Conservation (phyloP, 768 basidiomycete species). For the Cubamyces sp. region DNA sequence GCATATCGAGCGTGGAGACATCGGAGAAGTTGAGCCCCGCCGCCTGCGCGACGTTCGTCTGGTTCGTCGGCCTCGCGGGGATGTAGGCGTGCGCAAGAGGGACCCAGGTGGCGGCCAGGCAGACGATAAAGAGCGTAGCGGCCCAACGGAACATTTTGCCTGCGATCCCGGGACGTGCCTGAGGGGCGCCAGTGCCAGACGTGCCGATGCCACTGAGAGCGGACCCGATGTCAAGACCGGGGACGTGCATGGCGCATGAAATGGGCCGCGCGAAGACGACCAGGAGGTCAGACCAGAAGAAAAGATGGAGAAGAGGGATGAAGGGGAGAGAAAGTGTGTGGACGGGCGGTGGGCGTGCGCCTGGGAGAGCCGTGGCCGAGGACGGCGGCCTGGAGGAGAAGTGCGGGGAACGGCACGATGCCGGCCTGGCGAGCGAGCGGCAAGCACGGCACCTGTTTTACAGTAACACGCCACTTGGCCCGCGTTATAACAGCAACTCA, state of each 20-base stretch:
- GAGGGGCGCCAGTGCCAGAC: neutral
- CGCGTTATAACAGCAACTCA: too few relatives aligned
- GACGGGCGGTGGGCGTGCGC: neutral
- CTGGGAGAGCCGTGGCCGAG: conserved; percentile 2
- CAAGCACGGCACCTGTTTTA: conserved; percentile 9
- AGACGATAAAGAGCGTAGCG: neutral
- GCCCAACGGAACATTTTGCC: conserved; percentile 2
- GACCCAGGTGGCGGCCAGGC: neutral
- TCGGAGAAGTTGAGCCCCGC: conserved; percentile 57
- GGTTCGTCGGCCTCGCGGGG: conserved; percentile 75
- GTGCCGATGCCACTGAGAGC: neutral
- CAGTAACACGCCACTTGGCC: too few relatives aligned
- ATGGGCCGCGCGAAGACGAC: neutral
- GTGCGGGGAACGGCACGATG: conserved; percentile 19
- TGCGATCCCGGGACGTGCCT: neutral
- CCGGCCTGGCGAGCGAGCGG: conserved; percentile 16
- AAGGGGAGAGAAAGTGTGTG: neutral
- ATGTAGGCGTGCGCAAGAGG: conserved; percentile 53
- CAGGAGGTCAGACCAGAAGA: neutral
- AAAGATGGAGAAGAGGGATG: neutral
- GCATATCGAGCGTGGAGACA: conserved; percentile 57
- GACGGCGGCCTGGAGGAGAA: neutral
- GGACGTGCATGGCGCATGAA: conserved; percentile 2
- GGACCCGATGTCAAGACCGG: conserved; percentile 3
- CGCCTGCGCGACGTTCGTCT: conserved; percentile 48